These are phyloP conservation scores for Volutella citrinella DNA, from an alignment of 2,329 filamentous ascomycete species.

Conservation along the genomic window DNA sequence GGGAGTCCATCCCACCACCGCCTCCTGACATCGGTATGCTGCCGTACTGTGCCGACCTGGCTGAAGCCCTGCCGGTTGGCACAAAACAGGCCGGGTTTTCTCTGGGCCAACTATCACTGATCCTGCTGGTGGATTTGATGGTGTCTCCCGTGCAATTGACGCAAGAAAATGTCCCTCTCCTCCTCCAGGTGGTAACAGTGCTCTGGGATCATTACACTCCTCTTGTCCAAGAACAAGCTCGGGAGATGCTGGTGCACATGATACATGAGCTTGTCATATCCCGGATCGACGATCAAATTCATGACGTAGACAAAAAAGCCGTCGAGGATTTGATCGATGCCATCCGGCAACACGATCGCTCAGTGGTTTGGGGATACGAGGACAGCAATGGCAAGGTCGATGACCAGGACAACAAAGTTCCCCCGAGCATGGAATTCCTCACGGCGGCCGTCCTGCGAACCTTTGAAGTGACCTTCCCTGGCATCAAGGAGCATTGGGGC, in stretches of 20 bases:
- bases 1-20: slow-evolving; percentile 61
- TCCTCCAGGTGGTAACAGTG: slow-evolving; percentile 88
- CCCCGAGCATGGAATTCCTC: slow-evolving; percentile 81
- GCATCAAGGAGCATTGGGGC: slow-evolving; percentile 88
- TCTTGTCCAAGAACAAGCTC: slow-evolving; percentile 91
- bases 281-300: slow-evolving; percentile 67
- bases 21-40: slow-evolving; percentile 72
- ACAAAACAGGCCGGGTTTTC: slow-evolving; percentile 93
- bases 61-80: slow-evolving; percentile 74
- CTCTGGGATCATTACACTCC: slow-evolving; percentile 97
- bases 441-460: slow-evolving; percentile 79
- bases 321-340: slow-evolving; percentile 88
- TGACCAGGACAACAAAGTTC: slow-evolving; percentile 75
- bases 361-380: slow-evolving; percentile 91
- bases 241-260: slow-evolving; percentile 96
- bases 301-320: slow-evolving; percentile 60
- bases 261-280: slow-evolving; percentile 93
- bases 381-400: slow-evolving; percentile 81
- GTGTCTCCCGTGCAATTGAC: slow-evolving; percentile 83
- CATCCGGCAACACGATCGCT: slow-evolving; percentile 78
- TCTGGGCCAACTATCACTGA: slow-evolving; percentile 86
- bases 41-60: slow-evolving; percentile 86
- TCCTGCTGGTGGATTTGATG: slow-evolving; percentile 92
- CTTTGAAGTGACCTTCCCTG: slow-evolving; percentile 80
- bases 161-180: slow-evolving; percentile 75